Conservation (phyloP, 2,329 filamentous ascomycete genomes). For the Fusarium fujikuroi region DNA sequence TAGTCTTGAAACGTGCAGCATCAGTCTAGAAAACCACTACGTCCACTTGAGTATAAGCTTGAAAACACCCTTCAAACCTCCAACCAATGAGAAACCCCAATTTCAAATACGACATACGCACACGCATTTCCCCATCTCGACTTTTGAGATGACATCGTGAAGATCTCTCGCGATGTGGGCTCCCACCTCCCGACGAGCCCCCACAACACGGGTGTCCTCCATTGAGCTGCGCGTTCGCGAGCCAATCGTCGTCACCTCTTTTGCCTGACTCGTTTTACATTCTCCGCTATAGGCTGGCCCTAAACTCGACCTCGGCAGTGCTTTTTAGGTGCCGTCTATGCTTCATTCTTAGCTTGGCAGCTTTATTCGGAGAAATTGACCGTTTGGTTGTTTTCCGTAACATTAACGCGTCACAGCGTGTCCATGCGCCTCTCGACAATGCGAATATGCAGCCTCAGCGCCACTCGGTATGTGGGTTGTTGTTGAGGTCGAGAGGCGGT, state of each 20-base stretch:
- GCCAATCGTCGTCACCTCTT: conserved; percentile 11
- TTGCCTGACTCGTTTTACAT: conserved; percentile 1
- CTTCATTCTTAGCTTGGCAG: conserved; percentile 12
- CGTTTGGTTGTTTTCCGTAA: background rate
- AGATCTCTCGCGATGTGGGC: conserved; percentile 23
- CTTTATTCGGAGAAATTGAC: background rate
- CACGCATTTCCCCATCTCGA: background rate
- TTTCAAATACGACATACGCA: background rate
- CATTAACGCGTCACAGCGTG: conserved; percentile 13
- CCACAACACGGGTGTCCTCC: conserved; percentile 2
- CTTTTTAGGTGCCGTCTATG: conserved; percentile 8
- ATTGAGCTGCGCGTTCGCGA: background rate
- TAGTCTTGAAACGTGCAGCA: background rate
- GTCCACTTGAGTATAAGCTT: background rate
- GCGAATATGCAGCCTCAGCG: background rate
- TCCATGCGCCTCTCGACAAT: conserved; percentile 1
- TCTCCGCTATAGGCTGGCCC: conserved; percentile 4
- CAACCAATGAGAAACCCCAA: background rate
- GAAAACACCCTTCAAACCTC: background rate
- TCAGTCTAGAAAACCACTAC: background rate
- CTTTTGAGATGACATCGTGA: background rate
- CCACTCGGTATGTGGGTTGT: conserved; percentile 10
- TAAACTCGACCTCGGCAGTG: conserved; percentile 7
- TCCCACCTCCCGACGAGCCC: background rate
- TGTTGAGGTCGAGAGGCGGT: background rate